Evolutionary conservation across 805 yeast genomes (phyloP), one percentile per base, ranked within the genome.

Genomic region (Candida sphagnicola): DNA sequence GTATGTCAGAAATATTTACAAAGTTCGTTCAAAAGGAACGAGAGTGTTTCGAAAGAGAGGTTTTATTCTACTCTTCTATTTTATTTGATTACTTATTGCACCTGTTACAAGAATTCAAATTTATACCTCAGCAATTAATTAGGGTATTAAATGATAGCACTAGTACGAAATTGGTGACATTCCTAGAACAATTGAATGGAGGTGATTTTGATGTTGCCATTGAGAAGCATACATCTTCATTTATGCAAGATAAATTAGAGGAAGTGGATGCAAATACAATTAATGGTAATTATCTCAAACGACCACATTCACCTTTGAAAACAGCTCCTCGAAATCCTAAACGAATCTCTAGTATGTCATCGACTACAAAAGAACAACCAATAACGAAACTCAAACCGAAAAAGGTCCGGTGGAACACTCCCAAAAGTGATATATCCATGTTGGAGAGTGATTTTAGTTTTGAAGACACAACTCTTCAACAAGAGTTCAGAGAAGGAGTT

Each of bases 11-110:
- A 1, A 41, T 67, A 0, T 76, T 72, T 40, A 69, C 74, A 12
- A 50, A 59, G 2, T 57, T 67, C 33, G 51, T 78, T 3, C 55
- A 59, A 1, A 51, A 68, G 21, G 54, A 82, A 25, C 70, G 67
- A 24, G 77, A 75, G 17, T 54, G 69, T 0, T 57, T 77, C 2
- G 80, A 80, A 29, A 70, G 65, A 37, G 80, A 80, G 26, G 65
- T 82, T 4, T 55, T 81, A 16, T 70, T 75, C 40, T 72, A 73
- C 44, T 72, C 86, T 1, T 74, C 84, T 0, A 57, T 76, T 4
- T 56, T 78, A 21, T 71, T 75, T 50, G 89, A 81, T 49, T 70
- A 72, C 38, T 69, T 50, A 43, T 46, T 65, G 4, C 54, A 56
- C 14, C 59, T 59, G 29, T 35, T 62, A 24, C 41, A 46, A 15